Evolutionary conservation across 139 green algal genomes (phyloP), one percentile per base, ranked within the genome.

Genomic region (Closterium sp.): DNA sequence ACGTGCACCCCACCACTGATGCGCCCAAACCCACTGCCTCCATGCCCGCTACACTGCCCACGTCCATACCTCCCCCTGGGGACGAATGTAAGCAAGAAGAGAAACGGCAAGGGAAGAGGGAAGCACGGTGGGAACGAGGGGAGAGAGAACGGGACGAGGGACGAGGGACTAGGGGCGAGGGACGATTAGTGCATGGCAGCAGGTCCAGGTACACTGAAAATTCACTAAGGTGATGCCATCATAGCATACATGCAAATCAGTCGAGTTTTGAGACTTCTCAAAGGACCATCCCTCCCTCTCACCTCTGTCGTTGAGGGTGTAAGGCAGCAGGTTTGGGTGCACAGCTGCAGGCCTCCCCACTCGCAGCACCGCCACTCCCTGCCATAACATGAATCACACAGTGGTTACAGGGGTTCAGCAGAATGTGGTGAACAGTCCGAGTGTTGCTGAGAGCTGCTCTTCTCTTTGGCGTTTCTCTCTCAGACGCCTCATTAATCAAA

Each of bases 331-430:
- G 45, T 70, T 42, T 2, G 91, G 91, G 34, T 93, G 91, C 45
- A 93, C 87, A 24, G 91, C 86, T 31, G 70, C 30, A 21, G n/a
- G 28, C 32, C 93, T 42, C 29, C 93, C 93, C 19, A 95, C 27
- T 24, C 93, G 91, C 70, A 94, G 24, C 85, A 94, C 92, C 11
- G 92, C 30, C 29, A 94, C 91, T 9, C 90, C 90, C 86, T 94
- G 42, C 42, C 2, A 5, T 79, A 9, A 24, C 13, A 79, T 50
- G 62, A 79, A 24, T 24, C 17, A 27, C 62, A 79, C 24, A 27
- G 62, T 13, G 19, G 5, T 13, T 50, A 50, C 38, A 50, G 38
- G 38, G 38, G 5, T 79, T 79, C 62, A 79, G 62, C 62, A 79
- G 62, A 79, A 27, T 79, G 13, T 79, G 62, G 62, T 79, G 17